Percentiles rank a stretch among this genome's conserved stretches.
These are phyloP conservation scores for Acanthamoeba castellanii DNA, from an alignment of 208 protist genomes.

Conservation along the genomic window DNA sequence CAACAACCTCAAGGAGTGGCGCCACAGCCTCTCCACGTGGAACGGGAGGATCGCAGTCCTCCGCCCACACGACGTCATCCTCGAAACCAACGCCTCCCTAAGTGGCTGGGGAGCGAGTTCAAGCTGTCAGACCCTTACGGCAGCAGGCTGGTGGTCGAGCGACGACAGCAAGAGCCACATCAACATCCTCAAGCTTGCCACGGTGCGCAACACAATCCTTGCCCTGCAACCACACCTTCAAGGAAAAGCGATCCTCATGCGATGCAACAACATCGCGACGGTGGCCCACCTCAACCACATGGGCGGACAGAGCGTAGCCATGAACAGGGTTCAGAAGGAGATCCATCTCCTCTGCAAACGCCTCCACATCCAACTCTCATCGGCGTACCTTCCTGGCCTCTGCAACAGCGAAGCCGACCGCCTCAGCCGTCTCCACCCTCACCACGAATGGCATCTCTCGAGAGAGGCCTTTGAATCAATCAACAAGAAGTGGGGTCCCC, in stretches of 20 bases:
- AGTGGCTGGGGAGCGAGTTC: no score
- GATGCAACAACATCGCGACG: background rate
- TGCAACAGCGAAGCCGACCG: background rate
- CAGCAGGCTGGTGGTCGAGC: background rate
- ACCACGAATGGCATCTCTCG: background rate
- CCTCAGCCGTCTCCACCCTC: background rate
- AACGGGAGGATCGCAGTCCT: no score
- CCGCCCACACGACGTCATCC: no score
- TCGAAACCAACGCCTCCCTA: no score
- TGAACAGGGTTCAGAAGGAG: background rate
- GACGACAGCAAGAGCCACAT: background rate
- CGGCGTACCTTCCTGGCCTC: background rate
- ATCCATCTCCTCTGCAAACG: background rate
- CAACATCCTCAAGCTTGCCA: background rate
- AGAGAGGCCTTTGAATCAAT: background rate
- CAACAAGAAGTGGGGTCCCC: background rate
- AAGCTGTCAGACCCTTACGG: background rate
- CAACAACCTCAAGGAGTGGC: no score
- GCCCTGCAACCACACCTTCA: background rate
- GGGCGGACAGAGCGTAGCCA: background rate
- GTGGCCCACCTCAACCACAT: slow-evolving; percentile 27
- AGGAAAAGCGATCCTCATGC: background rate
- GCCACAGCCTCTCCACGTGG: no score
- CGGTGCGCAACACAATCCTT: background rate
- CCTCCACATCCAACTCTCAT: background rate